Percentiles rank a stretch among this genome's conserved stretches.
phyloP scores from a whole-genome alignment of 140 eudicot genomes.

The Ambrosia hybrid region DNA sequence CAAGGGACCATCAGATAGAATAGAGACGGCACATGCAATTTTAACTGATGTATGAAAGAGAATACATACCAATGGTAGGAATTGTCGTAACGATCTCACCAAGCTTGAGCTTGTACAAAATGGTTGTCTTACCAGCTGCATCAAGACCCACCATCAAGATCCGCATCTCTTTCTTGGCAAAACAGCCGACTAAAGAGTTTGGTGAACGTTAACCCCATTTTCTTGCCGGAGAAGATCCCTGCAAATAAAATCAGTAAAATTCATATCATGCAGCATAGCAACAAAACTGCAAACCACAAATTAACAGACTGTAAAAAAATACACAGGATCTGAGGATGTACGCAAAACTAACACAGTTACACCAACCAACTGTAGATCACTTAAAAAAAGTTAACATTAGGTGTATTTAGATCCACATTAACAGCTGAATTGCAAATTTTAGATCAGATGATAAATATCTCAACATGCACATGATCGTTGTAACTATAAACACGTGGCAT shows the following conservation, averaged over 20 bases:
- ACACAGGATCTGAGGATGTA: background rate
- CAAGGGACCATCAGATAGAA: background rate
- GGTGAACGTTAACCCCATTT: constrained; percentile 56
- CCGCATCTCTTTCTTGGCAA: constrained; percentile 66
- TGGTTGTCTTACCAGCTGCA: constrained; percentile 73
- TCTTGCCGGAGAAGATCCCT: constrained; percentile 38
- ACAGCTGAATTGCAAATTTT: too few relatives aligned
- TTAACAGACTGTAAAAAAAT: too few relatives aligned
- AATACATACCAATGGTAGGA: constrained; percentile 53
- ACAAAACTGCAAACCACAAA: background rate
- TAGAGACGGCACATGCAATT: background rate
- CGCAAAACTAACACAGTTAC: background rate
- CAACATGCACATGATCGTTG: too few relatives aligned
- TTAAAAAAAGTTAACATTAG: background rate
- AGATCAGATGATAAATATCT: too few relatives aligned
- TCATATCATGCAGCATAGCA: background rate
- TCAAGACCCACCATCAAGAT: constrained; percentile 64
- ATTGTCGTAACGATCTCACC: constrained; percentile 64
- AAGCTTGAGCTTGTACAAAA: constrained; percentile 64
- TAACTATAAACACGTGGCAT: too few relatives aligned
- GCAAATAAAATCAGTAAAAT: constrained; percentile 3
- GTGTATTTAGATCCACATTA: background rate
- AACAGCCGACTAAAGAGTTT: constrained; percentile 60
- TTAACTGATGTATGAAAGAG: background rate
- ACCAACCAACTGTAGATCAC: background rate